A percentile compares a stretch with the other conserved stretches of the same genome.
phyloP scores from a whole-genome alignment of 2,329 filamentous ascomycete species.

The Fusarium nodosum region DNA sequence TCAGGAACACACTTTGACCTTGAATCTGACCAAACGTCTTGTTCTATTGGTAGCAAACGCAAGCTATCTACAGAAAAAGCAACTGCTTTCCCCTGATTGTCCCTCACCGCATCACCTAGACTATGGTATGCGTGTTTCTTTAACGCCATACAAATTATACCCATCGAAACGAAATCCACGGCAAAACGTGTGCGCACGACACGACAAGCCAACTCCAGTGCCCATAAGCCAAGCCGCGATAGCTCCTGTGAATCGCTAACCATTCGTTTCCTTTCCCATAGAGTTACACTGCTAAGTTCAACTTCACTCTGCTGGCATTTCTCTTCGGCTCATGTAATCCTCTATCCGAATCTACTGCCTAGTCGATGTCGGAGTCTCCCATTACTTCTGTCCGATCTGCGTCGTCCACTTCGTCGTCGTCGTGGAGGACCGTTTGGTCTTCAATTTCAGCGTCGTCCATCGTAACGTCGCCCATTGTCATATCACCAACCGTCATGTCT shows the following conservation, averaged over 20 bases:
- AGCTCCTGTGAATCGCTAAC: constrained; percentile 34
- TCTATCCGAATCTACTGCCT: not conserved
- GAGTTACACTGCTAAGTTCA: constrained; percentile 19
- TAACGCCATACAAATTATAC: constrained; percentile 37
- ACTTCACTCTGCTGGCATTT: not conserved
- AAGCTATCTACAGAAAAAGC: constrained; percentile 11
- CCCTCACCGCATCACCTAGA: constrained; percentile 26
- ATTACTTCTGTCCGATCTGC: constrained; percentile 56
- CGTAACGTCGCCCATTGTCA: constrained; percentile 56
- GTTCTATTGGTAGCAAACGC: constrained; percentile 29
- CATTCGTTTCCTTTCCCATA: constrained; percentile 29
- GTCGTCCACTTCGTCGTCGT: constrained; percentile 64
- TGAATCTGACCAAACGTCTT: constrained; percentile 5
- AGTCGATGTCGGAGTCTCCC: constrained; percentile 56
- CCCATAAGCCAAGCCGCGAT: constrained; percentile 23
- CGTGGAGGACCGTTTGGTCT: constrained; percentile 56
- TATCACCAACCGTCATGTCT: constrained; percentile 52
- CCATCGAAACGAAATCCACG: constrained; percentile 20
- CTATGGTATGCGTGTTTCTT: constrained; percentile 22
- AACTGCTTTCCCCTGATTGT: constrained; percentile 19
- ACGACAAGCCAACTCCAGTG: constrained; percentile 35
- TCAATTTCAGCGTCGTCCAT: constrained; percentile 69
- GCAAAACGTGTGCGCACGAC: constrained; percentile 12
- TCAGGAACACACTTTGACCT: not conserved
- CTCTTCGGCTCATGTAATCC: not conserved